Evolutionary conservation across 2,329 filamentous ascomycete genomes (phyloP), one percentile per base, ranked within the genome.

Genomic region (Westerdykella ornata): DNA sequence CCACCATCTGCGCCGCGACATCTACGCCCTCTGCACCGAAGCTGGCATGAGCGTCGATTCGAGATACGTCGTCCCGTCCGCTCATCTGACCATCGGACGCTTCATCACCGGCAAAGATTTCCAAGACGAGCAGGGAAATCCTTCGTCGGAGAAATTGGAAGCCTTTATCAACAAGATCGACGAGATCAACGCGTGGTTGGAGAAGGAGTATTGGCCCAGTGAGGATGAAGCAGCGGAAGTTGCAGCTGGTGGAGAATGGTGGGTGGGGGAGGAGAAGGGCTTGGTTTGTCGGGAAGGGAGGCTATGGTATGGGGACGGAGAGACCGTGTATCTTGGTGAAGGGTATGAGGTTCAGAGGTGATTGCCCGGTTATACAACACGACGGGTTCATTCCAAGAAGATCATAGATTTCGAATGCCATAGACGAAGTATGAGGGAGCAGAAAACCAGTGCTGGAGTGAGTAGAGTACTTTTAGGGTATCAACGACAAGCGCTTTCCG

Each of bases 51-150:
- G 75, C 13, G 75, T 95, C 26, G 82, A 75, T 16, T 86, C 85
- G 39, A 75, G 90, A 43, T 97, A 96, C 62, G 81, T 89, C 17
- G 87, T 94, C 2, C 89, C 89, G 1, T 90, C 85, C 35, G 88
- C 87, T 13, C 90, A 97, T 68, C 77, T 96, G 57, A 96, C 90
- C 0, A 77, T 97, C 43, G 89, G 78, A 0, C 75, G 90, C 3
- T 96, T 92, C 61, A 75, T 95, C 33, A 75, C 73, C 8, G 75
- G 80, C 31, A 69, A 73, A 11, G 86, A 89, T 33, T 70, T 74
- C 30, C 55, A 59, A 29, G 61, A 62, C 33, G 52, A 49, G 1
- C 48, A 54, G 4, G 55, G 74, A 29, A 74, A 74, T 6, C 61
- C 54, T 16, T 67, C 76, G 50, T 70, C 71, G 1, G 71, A 71